phyloP scores from a whole-genome alignment of 2,329 filamentous ascomycete genomes.

The Trichoderma lentiforme region DNA sequence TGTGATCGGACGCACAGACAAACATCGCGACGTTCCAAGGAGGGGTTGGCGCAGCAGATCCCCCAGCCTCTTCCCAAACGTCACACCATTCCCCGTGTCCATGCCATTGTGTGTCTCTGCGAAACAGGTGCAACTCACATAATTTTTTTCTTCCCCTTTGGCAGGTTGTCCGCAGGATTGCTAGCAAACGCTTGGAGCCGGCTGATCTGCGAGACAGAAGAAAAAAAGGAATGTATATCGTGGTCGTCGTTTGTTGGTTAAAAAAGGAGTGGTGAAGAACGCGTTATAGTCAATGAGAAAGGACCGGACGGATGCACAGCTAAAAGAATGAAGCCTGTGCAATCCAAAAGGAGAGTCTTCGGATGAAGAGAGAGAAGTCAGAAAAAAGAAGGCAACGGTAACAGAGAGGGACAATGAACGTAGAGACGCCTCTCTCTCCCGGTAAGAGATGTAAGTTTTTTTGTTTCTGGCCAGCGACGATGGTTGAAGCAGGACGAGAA shows the following conservation, averaged over 20 bases:
- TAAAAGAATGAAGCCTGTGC: conserved; percentile 32
- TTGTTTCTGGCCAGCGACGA: conserved; percentile 19
- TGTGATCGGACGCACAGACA: neutral
- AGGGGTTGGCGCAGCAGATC: conserved; percentile 14
- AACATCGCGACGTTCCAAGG: conserved; percentile 10
- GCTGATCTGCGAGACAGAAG: neutral
- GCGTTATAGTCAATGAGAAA: conserved; percentile 18
- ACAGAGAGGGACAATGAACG: conserved; percentile 22
- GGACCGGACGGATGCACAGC: conserved; percentile 37
- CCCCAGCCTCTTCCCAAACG: conserved; percentile 7
- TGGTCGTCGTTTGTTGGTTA: neutral
- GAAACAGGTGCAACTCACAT: conserved; percentile 19
- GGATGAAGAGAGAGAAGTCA: conserved; percentile 1
- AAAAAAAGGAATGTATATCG: conserved; percentile 9
- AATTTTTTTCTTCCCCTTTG: neutral
- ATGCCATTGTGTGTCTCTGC: conserved; percentile 13
- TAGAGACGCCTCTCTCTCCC: conserved; percentile 13
- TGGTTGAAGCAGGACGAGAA: conserved; percentile 13
- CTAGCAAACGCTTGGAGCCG: neutral
- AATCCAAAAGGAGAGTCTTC: conserved; percentile 27
- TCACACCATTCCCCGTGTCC: conserved; percentile 15
- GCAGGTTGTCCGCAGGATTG: neutral
- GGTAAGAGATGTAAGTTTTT: conserved; percentile 1
- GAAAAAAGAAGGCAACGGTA: conserved; percentile 21
- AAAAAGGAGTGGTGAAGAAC: conserved; percentile 16